Conservation (phyloP, 176 grass and related monocot species). For the Alloteropsis semialata region DNA sequence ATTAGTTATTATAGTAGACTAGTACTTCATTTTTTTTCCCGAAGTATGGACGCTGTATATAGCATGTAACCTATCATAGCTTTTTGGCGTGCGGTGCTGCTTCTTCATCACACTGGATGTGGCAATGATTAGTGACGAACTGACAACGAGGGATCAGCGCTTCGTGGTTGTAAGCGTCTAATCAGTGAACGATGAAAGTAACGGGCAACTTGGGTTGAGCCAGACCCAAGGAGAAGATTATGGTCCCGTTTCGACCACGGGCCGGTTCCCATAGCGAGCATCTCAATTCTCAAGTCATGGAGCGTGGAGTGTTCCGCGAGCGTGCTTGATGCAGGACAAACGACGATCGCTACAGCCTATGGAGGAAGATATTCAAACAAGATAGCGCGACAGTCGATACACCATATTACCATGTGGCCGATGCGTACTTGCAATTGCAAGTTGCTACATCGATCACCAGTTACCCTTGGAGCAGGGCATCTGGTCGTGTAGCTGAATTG, state of each 20-base stretch:
- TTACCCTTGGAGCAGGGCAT: not conserved
- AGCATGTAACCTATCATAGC: no score
- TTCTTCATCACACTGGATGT: no score
- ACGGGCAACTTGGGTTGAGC: not conserved
- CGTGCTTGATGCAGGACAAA: constrained; percentile 49
- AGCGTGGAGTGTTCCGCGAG: constrained; percentile 26
- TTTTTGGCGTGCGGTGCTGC: no score
- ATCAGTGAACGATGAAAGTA: not conserved
- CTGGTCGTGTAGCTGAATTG: not conserved
- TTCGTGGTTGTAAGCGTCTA: not conserved
- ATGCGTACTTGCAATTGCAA: not conserved
- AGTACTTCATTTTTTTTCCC: no score
- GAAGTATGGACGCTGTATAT: no score
- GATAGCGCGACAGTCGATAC: not conserved
- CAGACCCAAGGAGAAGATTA: not conserved
- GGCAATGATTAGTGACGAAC: not conserved
- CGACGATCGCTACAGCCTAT: not conserved
- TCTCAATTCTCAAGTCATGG: no score
- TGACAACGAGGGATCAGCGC: not conserved
- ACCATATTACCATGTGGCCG: not conserved
- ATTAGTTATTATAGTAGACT: no score
- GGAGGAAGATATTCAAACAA: constrained; percentile 1
- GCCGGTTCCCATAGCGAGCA: constrained; percentile 4
- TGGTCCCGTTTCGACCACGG: not conserved
- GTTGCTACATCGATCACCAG: not conserved